Evolutionary conservation across 2,329 filamentous ascomycete genomes (phyloP), one percentile per base, ranked within the genome.

Genomic region (Bipolaris oryzae): DNA sequence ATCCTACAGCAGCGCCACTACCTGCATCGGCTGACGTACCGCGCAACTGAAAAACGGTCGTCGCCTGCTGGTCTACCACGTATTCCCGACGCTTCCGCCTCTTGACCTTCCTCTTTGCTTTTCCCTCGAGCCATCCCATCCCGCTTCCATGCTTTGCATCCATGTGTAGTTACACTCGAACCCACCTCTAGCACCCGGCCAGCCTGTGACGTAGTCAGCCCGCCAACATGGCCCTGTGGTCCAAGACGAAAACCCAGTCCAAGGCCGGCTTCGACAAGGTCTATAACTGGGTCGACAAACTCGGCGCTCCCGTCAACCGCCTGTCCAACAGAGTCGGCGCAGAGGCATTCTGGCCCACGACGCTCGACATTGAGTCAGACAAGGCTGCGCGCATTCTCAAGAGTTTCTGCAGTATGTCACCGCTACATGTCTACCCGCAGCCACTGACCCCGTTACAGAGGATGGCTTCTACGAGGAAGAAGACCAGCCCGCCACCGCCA

Each of bases 311-410:
- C 2, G 87, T 96, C 70, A 96, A 96, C 73, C 87, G 84, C 57
- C 76, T 96, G 20, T 91, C 89, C 15, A 92, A 96, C 77, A 92
- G 89, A 76, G 81, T 96, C 35, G 92, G 92, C 55, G 84, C 84
- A 28, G 92, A 96, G 74, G 87, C 89, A 21, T 94, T 94, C 70
- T 95, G 90, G 90, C 92, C 92, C 3, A 89, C 90, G 31, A 89
- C 88, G 1, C 81, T 96, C 49, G 93, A 96, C 74, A 89, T 89
- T 66, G 93, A 97, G 81, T 90, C 89, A 76, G 91, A 96, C 78
- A 96, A 96, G 79, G 91, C 92, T 44, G 92, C 92, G 57, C 84
- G 92, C 54, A 96, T 96, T 60, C 78, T 97, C 49, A 89, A 92
- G 74, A 94, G 90, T 31, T 97, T 97, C 78, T 96, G 92, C 81